These are phyloP conservation scores for Populus pruinosa DNA, from an alignment of 345 rosid genomes.

Conservation along the genomic window DNA sequence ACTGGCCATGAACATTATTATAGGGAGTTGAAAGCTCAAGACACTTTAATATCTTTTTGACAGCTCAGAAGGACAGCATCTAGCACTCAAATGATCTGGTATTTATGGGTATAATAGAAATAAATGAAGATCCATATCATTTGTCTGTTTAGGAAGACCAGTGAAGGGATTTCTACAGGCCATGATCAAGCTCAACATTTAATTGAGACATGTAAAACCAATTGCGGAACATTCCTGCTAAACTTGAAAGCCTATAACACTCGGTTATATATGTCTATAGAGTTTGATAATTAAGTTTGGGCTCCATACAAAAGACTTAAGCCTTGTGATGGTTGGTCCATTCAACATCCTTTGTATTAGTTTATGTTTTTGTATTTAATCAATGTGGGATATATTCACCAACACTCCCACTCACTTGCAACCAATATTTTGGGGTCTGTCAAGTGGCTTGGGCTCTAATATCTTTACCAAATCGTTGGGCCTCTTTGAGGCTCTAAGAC, in stretches of 20 bases:
- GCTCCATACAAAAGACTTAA: too few relatives aligned
- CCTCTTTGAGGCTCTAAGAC: too few relatives aligned
- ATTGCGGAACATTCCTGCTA: neutral
- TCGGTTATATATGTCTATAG: neutral
- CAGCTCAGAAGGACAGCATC: neutral
- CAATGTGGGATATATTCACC: too few relatives aligned
- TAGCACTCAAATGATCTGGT: neutral
- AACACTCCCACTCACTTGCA: too few relatives aligned
- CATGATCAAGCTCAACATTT: neutral
- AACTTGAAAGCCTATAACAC: conserved; percentile 1
- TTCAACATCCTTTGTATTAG: too few relatives aligned
- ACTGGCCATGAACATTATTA: neutral
- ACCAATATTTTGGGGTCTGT: too few relatives aligned
- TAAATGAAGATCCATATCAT: neutral
- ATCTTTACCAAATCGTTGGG: too few relatives aligned
- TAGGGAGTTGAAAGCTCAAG: neutral
- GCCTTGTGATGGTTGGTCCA: too few relatives aligned
- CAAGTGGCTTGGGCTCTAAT: too few relatives aligned
- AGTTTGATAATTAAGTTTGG: too few relatives aligned
- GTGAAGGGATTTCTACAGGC: neutral
- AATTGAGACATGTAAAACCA: neutral
- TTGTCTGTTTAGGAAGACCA: neutral
- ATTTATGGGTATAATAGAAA: neutral
- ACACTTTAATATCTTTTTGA: neutral
- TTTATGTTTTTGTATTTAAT: too few relatives aligned